phyloP scores from a whole-genome alignment of 2,329 filamentous ascomycete genomes.

The Dactylellina parvicollis region DNA sequence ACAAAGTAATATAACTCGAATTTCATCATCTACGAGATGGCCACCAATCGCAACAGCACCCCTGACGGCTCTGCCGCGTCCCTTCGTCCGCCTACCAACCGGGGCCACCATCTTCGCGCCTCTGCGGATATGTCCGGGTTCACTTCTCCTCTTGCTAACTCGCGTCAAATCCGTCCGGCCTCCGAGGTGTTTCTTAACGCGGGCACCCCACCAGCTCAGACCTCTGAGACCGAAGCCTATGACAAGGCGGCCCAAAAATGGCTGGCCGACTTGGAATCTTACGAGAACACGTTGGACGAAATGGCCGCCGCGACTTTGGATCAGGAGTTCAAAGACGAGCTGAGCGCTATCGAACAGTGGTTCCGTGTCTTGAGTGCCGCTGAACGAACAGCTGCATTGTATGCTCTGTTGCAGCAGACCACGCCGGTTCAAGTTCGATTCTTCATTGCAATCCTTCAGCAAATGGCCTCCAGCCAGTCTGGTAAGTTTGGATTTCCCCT shows the following conservation, averaged over 20 bases:
- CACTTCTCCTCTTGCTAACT: conserved; percentile 73
- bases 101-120: conserved; percentile 87
- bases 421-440: conserved; percentile 99
- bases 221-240: conserved; percentile 79
- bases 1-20: conserved; percentile 37
- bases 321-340: conserved; percentile 99
- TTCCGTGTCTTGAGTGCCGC: conserved; percentile 97
- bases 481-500: conserved; percentile 67
- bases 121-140: conserved; percentile 93
- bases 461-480: conserved; percentile 98
- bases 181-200: conserved; percentile 80
- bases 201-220: conserved; percentile 60
- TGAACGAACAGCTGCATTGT: conserved; percentile 92
- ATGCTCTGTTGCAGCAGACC: conserved; percentile 95
- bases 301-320: conserved; percentile 99
- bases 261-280: conserved; percentile 98
- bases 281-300: conserved; percentile 97
- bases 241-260: conserved; percentile 97
- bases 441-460: conserved; percentile 97
- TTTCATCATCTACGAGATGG: conserved; percentile 24
- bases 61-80: conserved; percentile 86
- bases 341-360: conserved; percentile 99
- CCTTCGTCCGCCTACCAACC: conserved; percentile 82
- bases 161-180: conserved; percentile 85
- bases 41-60: conserved; percentile 88